Evolutionary conservation across 2,329 filamentous ascomycete genomes (phyloP), one percentile per base, ranked within the genome.

Genomic region (Aspergillus nomiae): DNA sequence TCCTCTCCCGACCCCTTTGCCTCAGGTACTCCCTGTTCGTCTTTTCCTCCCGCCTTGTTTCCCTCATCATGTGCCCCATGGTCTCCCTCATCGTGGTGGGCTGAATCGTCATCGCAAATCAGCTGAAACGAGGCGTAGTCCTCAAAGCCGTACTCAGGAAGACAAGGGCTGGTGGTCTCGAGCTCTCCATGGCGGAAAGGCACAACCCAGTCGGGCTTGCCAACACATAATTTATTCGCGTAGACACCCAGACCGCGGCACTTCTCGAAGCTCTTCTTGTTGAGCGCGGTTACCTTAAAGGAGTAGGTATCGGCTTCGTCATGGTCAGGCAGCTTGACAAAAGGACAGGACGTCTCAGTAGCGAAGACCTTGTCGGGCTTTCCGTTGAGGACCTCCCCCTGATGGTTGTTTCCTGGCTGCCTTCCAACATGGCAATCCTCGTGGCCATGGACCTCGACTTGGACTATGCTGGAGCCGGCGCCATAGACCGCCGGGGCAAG

Each of bases 231-330:
- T 6, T 58, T 51, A 53, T 67, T 65, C 30, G 59, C 46, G 34
- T 62, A 69, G 54, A 69, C 38, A 12, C 38, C 63, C 7, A 69
- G 50, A 41, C 46, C 66, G 32, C 61, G 58, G 58, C 69, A 70
- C 14, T 53, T 32, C 2, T 38, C 6, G 4, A 53, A 36, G 11
- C 65, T 62, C 14, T 65, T 58, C 14, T 60, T 53, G 61, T 59
- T 69, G 48, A 69, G 32, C 8, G 61, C 41, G 4, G 57, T 43
- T 3, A 59, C 62, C 24, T 41, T 43, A 46, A 70, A 58, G 10
- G 62, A 60, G 59, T 66, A 70, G 56, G 65, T 45, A 45, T 65
- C 50, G 59, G 69, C 56, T 4, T 61, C 34, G 32, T 69, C 57
- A 62, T 60, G 41, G 50, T 73, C 55, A 43, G 69, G 32, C 65